A percentile compares a stretch with the other conserved stretches of the same genome.
These are phyloP conservation scores for Apiotrichum akiyoshidainum DNA, from an alignment of 1,284 basidiomycete species.

Conservation along the genomic window DNA sequence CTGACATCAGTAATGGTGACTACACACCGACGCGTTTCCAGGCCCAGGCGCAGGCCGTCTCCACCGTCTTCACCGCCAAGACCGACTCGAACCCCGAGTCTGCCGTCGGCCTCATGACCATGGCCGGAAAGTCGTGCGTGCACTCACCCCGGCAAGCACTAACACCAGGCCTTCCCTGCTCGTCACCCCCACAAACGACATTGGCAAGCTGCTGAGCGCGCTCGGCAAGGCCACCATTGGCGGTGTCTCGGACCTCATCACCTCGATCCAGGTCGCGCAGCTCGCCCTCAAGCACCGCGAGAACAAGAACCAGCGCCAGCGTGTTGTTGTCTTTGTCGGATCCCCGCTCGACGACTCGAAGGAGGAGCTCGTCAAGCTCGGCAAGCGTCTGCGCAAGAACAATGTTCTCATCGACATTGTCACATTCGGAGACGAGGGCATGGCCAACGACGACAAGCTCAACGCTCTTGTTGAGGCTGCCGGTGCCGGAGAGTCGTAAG, in stretches of 20 bases:
- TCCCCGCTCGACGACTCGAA: constrained; percentile 74
- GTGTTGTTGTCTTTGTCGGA: constrained; percentile 88
- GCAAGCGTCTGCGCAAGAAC: constrained; percentile 98
- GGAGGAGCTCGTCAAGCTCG: constrained; percentile 75
- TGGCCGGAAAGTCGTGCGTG: constrained; percentile 86
- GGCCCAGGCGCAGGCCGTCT: constrained; percentile 89
- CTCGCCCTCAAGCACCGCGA: constrained; percentile 96
- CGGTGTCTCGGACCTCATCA: constrained; percentile 78
- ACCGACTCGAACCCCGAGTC: constrained; percentile 95
- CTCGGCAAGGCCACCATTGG: constrained; percentile 72
- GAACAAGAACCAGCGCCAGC: constrained; percentile 94
- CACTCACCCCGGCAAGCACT: neutral
- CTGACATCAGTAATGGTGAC: constrained; percentile 70
- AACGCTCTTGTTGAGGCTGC: constrained; percentile 50
- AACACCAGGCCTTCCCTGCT: constrained; percentile 79
- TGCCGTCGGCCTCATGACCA: constrained; percentile 95
- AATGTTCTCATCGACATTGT: constrained; percentile 94
- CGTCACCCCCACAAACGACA: constrained; percentile 90
- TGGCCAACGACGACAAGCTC: constrained; percentile 49
- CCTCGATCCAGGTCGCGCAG: constrained; percentile 87
- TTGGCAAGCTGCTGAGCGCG: constrained; percentile 83
- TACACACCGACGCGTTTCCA: constrained; percentile 82
- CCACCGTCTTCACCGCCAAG: constrained; percentile 87
- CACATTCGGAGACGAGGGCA: constrained; percentile 59
- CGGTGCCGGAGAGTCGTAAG: constrained; percentile 47